A percentile compares a stretch with the other conserved stretches of the same genome.
Evolutionary conservation across 495 filamentous ascomycete genomes (phyloP).

Genomic region (Friedmanniomyces simplex): DNA sequence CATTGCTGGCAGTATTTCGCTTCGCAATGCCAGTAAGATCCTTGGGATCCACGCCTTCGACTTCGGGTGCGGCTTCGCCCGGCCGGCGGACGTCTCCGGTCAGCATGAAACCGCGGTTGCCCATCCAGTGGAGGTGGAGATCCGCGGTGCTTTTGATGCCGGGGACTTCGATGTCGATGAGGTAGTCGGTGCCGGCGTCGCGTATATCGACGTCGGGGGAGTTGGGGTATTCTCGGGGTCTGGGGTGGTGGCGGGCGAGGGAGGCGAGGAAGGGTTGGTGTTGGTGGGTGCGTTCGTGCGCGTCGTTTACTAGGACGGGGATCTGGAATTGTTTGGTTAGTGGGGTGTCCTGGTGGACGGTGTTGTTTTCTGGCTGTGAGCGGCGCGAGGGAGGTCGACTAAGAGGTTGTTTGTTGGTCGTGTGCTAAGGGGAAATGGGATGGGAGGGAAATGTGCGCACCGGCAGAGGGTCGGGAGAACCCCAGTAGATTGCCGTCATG

Average conservation of each 20-base stretch:
- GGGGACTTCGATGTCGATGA: slow-evolving; percentile 8
- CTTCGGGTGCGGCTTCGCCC: not conserved
- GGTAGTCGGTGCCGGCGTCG: not conserved
- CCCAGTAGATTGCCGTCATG: too few relatives aligned
- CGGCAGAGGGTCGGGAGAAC: too few relatives aligned
- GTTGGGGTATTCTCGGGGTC: slow-evolving; percentile 1
- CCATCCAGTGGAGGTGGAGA: slow-evolving; percentile 1
- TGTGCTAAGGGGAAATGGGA: too few relatives aligned
- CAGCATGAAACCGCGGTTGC: not conserved
- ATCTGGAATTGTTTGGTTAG: too few relatives aligned
- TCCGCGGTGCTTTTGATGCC: slow-evolving; percentile 3
- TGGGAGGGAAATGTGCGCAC: too few relatives aligned
- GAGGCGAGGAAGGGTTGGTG: not conserved
- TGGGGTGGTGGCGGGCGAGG: not conserved
- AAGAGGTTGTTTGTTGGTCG: too few relatives aligned
- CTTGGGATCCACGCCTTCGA: not conserved
- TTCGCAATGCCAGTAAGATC: too few relatives aligned
- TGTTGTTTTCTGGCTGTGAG: too few relatives aligned
- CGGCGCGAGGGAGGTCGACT: too few relatives aligned
- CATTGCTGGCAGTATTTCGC: not conserved
- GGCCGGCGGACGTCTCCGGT: not conserved
- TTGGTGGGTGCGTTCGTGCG: not conserved
- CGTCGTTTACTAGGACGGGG: not conserved
- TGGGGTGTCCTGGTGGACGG: too few relatives aligned
- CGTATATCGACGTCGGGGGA: slow-evolving; percentile 6